Evolutionary conservation across 2,329 filamentous ascomycete genomes (phyloP).

Genomic region (Alternaria dauci): DNA sequence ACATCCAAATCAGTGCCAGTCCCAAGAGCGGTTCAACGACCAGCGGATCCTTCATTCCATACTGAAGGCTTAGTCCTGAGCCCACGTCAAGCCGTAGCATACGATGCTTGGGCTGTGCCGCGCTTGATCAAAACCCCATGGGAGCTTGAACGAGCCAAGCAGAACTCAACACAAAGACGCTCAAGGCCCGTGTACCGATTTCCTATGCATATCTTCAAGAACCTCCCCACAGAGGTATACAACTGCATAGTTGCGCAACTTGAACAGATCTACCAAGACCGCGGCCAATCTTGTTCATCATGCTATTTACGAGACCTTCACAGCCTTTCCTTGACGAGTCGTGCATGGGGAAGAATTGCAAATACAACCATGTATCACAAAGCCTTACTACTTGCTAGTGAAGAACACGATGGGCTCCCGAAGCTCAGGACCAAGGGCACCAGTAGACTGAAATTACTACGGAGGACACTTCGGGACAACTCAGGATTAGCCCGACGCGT

Average conservation of each 20-base stretch:
- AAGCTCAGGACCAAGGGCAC: slow-evolving; percentile 58
- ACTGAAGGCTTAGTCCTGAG: neutral
- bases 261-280: slow-evolving; percentile 53
- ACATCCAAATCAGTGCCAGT: slow-evolving; percentile 9
- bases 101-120: slow-evolving; percentile 24
- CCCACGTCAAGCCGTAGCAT: neutral
- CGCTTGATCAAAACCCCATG: slow-evolving; percentile 49
- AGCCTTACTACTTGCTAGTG: slow-evolving; percentile 59
- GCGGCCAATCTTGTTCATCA: slow-evolving; percentile 56
- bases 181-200: slow-evolving; percentile 25
- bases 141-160: slow-evolving; percentile 48
- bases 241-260: slow-evolving; percentile 63
- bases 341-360: slow-evolving; percentile 64
- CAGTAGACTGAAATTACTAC: slow-evolving; percentile 62
- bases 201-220: slow-evolving; percentile 52
- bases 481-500: slow-evolving; percentile 62
- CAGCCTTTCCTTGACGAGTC: slow-evolving; percentile 62
- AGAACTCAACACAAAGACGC: slow-evolving; percentile 44
- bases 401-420: slow-evolving; percentile 40
- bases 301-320: slow-evolving; percentile 65
- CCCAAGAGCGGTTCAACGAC: slow-evolving; percentile 6
- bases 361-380: slow-evolving; percentile 61
- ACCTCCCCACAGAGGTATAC: slow-evolving; percentile 63
- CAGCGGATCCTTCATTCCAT: neutral
- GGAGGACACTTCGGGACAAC: slow-evolving; percentile 63